These are phyloP conservation scores for Sphaerostilbella broomeana DNA, from an alignment of 2,329 filamentous ascomycete genomes.

Conservation along the genomic window DNA sequence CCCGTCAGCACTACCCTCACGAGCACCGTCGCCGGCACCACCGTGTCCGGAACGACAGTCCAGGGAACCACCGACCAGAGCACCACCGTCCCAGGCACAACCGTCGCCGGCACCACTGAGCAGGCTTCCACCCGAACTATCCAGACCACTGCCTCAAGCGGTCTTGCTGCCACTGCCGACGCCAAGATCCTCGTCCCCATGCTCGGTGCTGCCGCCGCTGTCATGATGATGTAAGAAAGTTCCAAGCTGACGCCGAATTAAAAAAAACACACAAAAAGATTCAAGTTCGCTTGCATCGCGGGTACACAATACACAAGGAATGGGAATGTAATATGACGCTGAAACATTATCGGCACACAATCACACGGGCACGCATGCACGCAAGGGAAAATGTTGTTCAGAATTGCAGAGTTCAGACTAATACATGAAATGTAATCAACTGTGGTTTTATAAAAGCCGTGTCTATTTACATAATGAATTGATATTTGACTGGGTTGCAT, in stretches of 20 bases:
- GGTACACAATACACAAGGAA: too few relatives aligned
- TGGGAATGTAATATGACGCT: too few relatives aligned
- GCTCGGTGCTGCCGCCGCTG: conserved; percentile 8
- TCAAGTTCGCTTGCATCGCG: too few relatives aligned
- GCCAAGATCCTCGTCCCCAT: conserved; percentile 10
- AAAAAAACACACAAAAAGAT: too few relatives aligned
- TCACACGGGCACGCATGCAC: background rate
- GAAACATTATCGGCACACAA: too few relatives aligned
- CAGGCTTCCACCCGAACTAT: conserved; percentile 1
- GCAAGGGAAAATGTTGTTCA: conserved; percentile 4
- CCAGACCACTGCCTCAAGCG: conserved; percentile 5
- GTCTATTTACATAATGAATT: background rate
- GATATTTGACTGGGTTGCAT: background rate
- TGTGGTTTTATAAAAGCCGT: background rate
- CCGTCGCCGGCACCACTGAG: background rate
- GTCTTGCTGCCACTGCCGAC: conserved; percentile 6
- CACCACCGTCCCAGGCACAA: conserved; percentile 4
- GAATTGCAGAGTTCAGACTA: background rate
- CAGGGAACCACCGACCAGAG: conserved; percentile 7
- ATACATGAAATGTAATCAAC: too few relatives aligned
- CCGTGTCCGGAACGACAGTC: conserved; percentile 1
- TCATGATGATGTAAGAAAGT: conserved; percentile 10
- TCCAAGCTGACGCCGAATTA: too few relatives aligned
- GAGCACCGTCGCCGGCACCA: conserved; percentile 5
- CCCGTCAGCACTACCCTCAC: conserved; percentile 5